These are phyloP conservation scores for Angomonas ambiguus DNA, from an alignment of 208 protist species.

Conservation along the genomic window DNA sequence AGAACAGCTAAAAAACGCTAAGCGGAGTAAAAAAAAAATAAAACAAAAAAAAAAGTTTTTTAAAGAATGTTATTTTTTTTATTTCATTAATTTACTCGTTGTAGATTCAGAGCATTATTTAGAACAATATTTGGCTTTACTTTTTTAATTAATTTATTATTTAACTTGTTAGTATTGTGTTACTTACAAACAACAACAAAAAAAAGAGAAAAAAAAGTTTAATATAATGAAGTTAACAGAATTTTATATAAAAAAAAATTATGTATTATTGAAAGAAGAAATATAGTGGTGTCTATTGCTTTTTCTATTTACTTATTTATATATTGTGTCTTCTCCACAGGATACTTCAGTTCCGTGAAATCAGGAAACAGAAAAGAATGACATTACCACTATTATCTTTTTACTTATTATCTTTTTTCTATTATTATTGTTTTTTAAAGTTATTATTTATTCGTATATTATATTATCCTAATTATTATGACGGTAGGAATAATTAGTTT, in stretches of 20 bases:
- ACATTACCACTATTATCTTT: not conserved
- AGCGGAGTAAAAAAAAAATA: too few species aligned
- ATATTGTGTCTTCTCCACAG: not conserved
- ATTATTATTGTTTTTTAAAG: not conserved
- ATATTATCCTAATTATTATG: not conserved
- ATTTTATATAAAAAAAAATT: not conserved
- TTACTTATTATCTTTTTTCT: slow-evolving; percentile 5
- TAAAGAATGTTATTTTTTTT: too few species aligned
- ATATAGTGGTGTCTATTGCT: not conserved
- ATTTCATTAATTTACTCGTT: too few species aligned
- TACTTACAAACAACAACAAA: not conserved
- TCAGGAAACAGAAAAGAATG: slow-evolving; percentile 11
- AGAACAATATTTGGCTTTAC: too few species aligned
- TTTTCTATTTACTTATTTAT: slow-evolving; percentile 10
- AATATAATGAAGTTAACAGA: not conserved
- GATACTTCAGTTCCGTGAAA: too few species aligned
- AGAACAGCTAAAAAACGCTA: slow-evolving; percentile 5
- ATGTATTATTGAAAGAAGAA: not conserved
- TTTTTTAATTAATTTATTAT: too few species aligned
- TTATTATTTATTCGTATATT: not conserved
- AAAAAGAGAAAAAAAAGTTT: not conserved
- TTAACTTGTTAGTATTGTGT: too few species aligned
- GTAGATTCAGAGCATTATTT: too few species aligned
- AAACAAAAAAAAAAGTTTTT: not conserved
- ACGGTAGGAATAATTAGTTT: too few species aligned